Conservation (phyloP, 805 yeast genomes). For the Teunomyces atbi region DNA sequence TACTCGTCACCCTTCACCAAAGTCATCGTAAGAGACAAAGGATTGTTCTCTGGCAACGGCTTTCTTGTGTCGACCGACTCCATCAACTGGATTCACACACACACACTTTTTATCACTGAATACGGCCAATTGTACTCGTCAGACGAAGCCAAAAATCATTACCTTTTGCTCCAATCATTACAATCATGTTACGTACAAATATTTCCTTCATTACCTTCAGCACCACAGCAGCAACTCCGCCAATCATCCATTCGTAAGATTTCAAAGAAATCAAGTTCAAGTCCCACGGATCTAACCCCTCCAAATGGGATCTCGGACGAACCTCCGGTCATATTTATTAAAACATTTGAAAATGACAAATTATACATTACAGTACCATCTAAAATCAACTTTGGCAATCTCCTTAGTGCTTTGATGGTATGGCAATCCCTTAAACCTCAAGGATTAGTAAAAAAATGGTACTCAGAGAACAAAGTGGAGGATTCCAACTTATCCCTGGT, state of each 20-base stretch:
- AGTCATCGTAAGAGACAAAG: conserved; percentile 32
- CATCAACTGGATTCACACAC: conserved; percentile 33
- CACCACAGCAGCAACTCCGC: conserved; percentile 6
- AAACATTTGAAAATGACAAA: conserved; percentile 38
- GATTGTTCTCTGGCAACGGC: conserved; percentile 30
- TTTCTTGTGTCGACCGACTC: conserved; percentile 38
- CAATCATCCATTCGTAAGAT: conserved; percentile 9
- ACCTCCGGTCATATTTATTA: conserved; percentile 42
- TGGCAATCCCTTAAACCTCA: conserved; percentile 57
- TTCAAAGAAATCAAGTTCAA: conserved; percentile 1
- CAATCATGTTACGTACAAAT: conserved; percentile 43
- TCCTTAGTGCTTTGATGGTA: conserved; percentile 47
- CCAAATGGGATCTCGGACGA: conserved; percentile 12
- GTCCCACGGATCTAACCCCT: not conserved
- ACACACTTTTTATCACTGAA: conserved; percentile 27
- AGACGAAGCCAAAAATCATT: conserved; percentile 29
- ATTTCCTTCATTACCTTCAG: conserved; percentile 21
- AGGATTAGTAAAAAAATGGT: conserved; percentile 58
- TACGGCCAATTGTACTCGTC: conserved; percentile 34
- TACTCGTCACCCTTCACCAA: conserved; percentile 27
- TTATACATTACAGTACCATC: conserved; percentile 36
- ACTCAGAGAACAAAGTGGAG: conserved; percentile 35
- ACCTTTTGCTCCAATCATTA: conserved; percentile 30
- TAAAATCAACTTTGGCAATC: conserved; percentile 38
- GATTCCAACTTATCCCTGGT: conserved; percentile 17